Evolutionary conservation across 768 basidiomycete species (phyloP).

Genomic region (Krasilnikovozyma curviuscula): DNA sequence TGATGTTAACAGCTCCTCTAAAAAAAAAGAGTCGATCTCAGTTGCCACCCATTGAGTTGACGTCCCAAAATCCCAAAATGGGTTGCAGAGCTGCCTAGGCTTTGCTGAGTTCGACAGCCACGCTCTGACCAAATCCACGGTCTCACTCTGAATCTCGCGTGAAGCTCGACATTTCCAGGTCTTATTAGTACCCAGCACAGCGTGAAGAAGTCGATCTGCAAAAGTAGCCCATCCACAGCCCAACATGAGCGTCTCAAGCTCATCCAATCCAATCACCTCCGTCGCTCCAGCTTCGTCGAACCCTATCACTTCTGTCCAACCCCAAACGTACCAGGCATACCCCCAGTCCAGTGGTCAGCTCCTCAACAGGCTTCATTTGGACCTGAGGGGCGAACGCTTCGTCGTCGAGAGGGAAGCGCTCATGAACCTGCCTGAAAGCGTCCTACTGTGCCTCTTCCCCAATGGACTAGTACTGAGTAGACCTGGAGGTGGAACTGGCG

Average conservation of each 20-base stretch:
- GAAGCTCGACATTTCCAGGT: too few species aligned
- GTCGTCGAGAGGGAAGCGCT: slow-evolving; percentile 91
- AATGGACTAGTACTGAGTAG: slow-evolving; percentile 87
- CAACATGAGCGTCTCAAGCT: slow-evolving; percentile 18
- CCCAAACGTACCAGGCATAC: slow-evolving; percentile 17
- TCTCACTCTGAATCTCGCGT: too few species aligned
- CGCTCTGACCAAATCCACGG: too few species aligned
- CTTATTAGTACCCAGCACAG: too few species aligned
- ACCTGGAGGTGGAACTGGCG: slow-evolving; percentile 61
- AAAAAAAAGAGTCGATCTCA: too few species aligned
- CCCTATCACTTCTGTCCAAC: slow-evolving; percentile 26
- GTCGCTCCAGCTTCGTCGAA: slow-evolving; percentile 21
- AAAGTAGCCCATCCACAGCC: too few species aligned
- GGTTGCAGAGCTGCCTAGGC: too few species aligned
- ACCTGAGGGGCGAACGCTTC: slow-evolving; percentile 76
- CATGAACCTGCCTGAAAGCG: slow-evolving; percentile 95
- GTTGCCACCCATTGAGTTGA: too few species aligned
- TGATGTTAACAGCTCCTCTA: too few species aligned
- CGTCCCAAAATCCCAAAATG: too few species aligned
- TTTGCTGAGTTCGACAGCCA: too few species aligned
- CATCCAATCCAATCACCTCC: slow-evolving; percentile 28
- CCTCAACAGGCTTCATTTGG: slow-evolving; percentile 69
- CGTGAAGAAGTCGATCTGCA: too few species aligned
- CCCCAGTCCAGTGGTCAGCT: slow-evolving; percentile 49
- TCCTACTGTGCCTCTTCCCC: slow-evolving; percentile 86